Conservation (phyloP, 2,329 filamentous ascomycete genomes). For the Ceratocystis diversiconidia region DNA sequence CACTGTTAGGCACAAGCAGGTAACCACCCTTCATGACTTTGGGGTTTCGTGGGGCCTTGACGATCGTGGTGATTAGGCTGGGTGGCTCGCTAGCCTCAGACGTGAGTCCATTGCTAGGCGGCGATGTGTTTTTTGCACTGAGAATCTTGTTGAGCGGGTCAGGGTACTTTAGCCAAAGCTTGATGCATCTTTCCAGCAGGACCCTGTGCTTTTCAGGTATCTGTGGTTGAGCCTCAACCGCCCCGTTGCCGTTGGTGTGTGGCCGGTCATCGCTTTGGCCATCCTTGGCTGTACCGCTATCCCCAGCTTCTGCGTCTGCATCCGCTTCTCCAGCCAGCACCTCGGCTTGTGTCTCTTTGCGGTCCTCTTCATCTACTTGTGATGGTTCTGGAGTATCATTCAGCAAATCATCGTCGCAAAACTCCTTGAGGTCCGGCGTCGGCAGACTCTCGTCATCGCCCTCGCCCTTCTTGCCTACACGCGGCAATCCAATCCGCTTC, state of each 20-base stretch:
- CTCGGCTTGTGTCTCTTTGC: conserved; percentile 19
- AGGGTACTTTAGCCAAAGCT: conserved; percentile 49
- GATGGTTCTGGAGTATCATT: conserved; percentile 43
- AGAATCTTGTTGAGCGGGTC: conserved; percentile 43
- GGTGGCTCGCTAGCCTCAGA: conserved; percentile 37
- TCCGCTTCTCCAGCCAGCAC: conserved; percentile 20
- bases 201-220: conserved; percentile 29
- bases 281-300: neutral
- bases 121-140: conserved; percentile 48
- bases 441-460: conserved; percentile 19
- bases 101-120: conserved; percentile 49
- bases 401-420: conserved; percentile 39
- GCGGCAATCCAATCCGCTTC: conserved; percentile 36
- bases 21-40: conserved; percentile 75
- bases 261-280: neutral
- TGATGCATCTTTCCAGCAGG: conserved; percentile 42
- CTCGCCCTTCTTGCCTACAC: conserved; percentile 22
- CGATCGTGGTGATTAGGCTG: conserved; percentile 60
- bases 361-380: conserved; percentile 28
- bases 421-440: conserved; percentile 21
- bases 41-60: conserved; percentile 66
- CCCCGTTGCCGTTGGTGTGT: neutral
- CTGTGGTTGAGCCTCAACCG: neutral
- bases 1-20: conserved; percentile 69
- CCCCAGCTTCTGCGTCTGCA: neutral